Percentiles rank a stretch among this genome's conserved stretches.
Conservation (phyloP, 2,329 filamentous ascomycete species). For the Myriangium duriaei region DNA sequence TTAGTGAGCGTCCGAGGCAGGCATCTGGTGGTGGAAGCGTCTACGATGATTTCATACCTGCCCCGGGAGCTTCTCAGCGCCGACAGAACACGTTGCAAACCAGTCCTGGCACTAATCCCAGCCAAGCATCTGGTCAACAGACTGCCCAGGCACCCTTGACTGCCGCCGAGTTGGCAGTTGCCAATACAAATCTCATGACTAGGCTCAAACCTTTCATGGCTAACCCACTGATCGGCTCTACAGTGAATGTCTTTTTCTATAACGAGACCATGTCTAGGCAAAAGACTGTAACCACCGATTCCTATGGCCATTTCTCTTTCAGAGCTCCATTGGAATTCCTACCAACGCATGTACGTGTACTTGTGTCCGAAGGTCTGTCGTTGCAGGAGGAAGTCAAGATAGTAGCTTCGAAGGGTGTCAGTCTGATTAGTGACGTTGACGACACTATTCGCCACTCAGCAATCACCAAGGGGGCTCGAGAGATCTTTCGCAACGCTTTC, state of each 20-base stretch:
- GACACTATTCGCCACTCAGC: slow-evolving; percentile 96
- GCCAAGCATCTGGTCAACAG: background rate
- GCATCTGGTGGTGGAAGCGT: slow-evolving; percentile 29
- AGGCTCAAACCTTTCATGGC: slow-evolving; percentile 82
- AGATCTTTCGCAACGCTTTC: slow-evolving; percentile 95
- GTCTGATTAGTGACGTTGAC: slow-evolving; percentile 92
- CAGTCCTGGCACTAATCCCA: slow-evolving; percentile 15
- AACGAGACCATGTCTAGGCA: slow-evolving; percentile 74
- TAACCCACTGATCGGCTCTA: slow-evolving; percentile 60
- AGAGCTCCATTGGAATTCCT: slow-evolving; percentile 77
- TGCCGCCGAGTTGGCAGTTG: slow-evolving; percentile 60
- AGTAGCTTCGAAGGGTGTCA: slow-evolving; percentile 68
- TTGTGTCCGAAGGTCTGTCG: slow-evolving; percentile 77
- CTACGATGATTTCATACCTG: slow-evolving; percentile 15
- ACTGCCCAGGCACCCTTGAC: no score
- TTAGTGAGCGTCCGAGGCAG: slow-evolving; percentile 49
- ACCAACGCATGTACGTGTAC: slow-evolving; percentile 75
- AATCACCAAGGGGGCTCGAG: slow-evolving; percentile 72
- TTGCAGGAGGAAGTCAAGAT: slow-evolving; percentile 66
- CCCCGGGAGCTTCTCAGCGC: background rate
- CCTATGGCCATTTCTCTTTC: slow-evolving; percentile 75
- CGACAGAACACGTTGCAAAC: slow-evolving; percentile 13
- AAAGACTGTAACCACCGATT: slow-evolving; percentile 71
- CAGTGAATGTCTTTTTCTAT: slow-evolving; percentile 91
- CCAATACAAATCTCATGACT: slow-evolving; percentile 80